phyloP scores from a whole-genome alignment of 192 early-diverging fungal species.

The Linnemannia hyalina region DNA sequence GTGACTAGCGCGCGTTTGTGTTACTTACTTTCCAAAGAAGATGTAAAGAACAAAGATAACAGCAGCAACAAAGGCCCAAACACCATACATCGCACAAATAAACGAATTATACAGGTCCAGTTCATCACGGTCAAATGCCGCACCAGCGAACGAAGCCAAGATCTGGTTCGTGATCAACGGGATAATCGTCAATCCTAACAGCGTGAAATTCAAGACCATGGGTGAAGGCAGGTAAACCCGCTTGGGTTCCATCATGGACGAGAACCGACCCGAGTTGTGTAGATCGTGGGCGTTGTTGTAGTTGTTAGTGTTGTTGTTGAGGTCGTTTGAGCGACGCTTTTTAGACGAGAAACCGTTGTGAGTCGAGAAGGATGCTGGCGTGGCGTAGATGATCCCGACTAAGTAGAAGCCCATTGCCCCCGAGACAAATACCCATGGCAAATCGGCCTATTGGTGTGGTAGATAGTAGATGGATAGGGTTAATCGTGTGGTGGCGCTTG shows the following conservation, averaged over 20 bases:
- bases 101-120: conserved; percentile 37
- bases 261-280: conserved; percentile 37
- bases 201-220: conserved; percentile 45
- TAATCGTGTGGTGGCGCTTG: not conserved
- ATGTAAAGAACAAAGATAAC: conserved; percentile 49
- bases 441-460: conserved; percentile 28
- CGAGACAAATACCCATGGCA: conserved; percentile 54
- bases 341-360: conserved; percentile 52
- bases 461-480: not conserved
- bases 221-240: conserved; percentile 47
- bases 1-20: no score
- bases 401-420: conserved; percentile 55
- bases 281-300: conserved; percentile 4
- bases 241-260: conserved; percentile 57
- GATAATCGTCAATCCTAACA: conserved; percentile 38
- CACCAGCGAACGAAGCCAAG: conserved; percentile 46
- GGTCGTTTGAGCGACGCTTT: conserved; percentile 20
- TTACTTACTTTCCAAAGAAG: conserved; percentile 56
- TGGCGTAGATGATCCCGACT: conserved; percentile 57
- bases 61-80: conserved; percentile 47
- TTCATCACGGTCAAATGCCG: conserved; percentile 37
- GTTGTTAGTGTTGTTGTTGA: not conserved
- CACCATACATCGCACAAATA: conserved; percentile 53
- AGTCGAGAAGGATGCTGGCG: conserved; percentile 50
- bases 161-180: conserved; percentile 48